These are phyloP conservation scores for Entomortierella parvispora DNA, from an alignment of 192 early-diverging fungal species.

Conservation along the genomic window DNA sequence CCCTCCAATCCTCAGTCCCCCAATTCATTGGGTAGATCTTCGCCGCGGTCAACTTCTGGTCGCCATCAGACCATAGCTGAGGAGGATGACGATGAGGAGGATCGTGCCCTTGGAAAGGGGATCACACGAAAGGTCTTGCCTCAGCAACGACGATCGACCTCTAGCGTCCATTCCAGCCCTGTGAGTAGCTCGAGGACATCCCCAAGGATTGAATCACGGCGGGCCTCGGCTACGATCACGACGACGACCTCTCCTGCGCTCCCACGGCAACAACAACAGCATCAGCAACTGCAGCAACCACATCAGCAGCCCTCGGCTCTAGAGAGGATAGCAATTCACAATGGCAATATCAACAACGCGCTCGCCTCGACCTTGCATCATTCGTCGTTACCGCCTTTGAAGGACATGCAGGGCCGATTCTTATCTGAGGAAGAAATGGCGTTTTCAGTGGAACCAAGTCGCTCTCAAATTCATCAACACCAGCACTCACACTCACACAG, in stretches of 20 bases:
- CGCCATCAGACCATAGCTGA: conserved; percentile 36
- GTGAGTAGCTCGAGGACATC: conserved; percentile 34
- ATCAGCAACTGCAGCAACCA: conserved; percentile 5
- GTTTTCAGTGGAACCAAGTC: neutral
- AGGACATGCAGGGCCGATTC: conserved; percentile 6
- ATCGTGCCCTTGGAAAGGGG: conserved; percentile 36
- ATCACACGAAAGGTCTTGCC: conserved; percentile 47
- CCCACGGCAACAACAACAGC: conserved; percentile 11
- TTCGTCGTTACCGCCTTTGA: conserved; percentile 17
- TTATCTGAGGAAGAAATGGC: neutral
- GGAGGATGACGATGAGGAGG: conserved; percentile 44
- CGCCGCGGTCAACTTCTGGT: conserved; percentile 5
- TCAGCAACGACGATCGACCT: conserved; percentile 42
- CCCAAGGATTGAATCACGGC: conserved; percentile 8
- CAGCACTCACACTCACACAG: no score
- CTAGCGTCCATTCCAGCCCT: conserved; percentile 38
- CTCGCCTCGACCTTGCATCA: conserved; percentile 35
- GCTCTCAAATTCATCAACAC: conserved; percentile 18
- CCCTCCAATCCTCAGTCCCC: conserved; percentile 1
- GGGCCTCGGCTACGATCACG: neutral
- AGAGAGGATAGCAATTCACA: conserved; percentile 47
- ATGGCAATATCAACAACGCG: conserved; percentile 40
- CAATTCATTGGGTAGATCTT: neutral
- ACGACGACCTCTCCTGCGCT: neutral
- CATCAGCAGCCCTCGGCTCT: conserved; percentile 24